Evolutionary conservation across 2,329 filamentous ascomycete genomes (phyloP).

Genomic region (Paecilomyces variotii): DNA sequence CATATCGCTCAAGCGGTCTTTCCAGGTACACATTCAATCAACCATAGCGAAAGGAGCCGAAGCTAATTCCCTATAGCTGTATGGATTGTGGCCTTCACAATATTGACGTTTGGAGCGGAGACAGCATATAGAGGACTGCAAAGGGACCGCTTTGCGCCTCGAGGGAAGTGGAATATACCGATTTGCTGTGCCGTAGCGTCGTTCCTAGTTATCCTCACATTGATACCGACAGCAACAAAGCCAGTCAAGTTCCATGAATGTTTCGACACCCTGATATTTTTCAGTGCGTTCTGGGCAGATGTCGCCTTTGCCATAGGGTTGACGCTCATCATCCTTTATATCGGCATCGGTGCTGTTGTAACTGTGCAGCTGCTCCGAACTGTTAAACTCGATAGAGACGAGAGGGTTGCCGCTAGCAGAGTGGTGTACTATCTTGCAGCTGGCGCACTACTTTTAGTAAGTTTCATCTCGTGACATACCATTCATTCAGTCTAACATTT

Average conservation of each 20-base stretch:
- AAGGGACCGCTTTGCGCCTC: slow-evolving; percentile 7
- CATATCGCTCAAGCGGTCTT: slow-evolving; percentile 14
- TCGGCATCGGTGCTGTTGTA: slow-evolving; percentile 10
- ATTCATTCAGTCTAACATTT: background rate
- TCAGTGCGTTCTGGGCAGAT: slow-evolving; percentile 13
- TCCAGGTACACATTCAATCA: slow-evolving; percentile 9
- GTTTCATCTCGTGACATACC: background rate
- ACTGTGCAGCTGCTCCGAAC: slow-evolving; percentile 11
- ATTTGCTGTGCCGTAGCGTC: slow-evolving; percentile 11
- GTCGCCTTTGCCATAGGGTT: slow-evolving; percentile 12
- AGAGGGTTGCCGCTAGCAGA: slow-evolving; percentile 15
- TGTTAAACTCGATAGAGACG: slow-evolving; percentile 9
- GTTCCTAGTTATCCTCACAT: slow-evolving; percentile 11
- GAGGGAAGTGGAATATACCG: slow-evolving; percentile 8
- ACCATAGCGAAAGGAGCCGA: background rate
- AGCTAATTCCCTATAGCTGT: slow-evolving; percentile 11
- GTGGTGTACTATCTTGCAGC: slow-evolving; percentile 17
- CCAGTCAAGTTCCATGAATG: slow-evolving; percentile 8
- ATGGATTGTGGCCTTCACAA: slow-evolving; percentile 16
- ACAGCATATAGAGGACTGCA: slow-evolving; percentile 12
- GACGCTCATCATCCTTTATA: slow-evolving; percentile 9
- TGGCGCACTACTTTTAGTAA: slow-evolving; percentile 14
- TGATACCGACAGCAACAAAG: slow-evolving; percentile 13
- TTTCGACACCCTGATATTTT: slow-evolving; percentile 10
- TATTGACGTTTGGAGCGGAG: slow-evolving; percentile 16